Evolutionary conservation across 331 rosid genomes (phyloP).

Genomic region (Cucumis variabilis): DNA sequence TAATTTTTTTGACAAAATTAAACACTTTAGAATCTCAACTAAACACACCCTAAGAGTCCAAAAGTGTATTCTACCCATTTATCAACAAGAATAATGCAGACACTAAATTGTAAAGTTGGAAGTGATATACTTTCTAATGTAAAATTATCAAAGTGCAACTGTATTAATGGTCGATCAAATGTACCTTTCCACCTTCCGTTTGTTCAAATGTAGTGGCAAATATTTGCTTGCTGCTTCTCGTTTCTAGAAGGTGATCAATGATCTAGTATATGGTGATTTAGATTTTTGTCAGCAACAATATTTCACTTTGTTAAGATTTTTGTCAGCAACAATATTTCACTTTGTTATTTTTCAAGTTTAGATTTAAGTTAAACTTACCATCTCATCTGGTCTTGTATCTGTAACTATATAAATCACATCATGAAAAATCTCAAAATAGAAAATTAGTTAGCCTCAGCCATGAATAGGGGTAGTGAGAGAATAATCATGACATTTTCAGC

Average conservation of each 20-base stretch:
- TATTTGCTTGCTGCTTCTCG: constrained; percentile 95
- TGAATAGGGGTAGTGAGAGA: not conserved
- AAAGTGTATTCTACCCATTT: not conserved
- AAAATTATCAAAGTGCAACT: not conserved
- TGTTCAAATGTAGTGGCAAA: constrained; percentile 89
- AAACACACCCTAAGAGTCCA: too few species aligned
- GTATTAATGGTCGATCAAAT: not conserved
- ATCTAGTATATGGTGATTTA: constrained; percentile 53
- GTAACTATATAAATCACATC: constrained; percentile 64
- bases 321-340: not conserved
- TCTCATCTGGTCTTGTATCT: constrained; percentile 91
- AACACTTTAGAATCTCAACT: too few species aligned
- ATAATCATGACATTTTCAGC: not conserved
- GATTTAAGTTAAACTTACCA: constrained; percentile 59
- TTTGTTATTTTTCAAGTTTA: not conserved
- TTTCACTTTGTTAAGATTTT: constrained; percentile 23
- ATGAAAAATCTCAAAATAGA: constrained; percentile 36
- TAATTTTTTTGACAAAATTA: too few species aligned
- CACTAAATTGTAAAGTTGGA: not conserved
- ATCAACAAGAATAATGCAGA: not conserved
- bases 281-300: not conserved
- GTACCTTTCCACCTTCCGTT: constrained; percentile 93
- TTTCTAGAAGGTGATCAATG: constrained; percentile 88
- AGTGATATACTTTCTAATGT: not conserved
- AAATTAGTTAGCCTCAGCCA: constrained; percentile 40